Conservation (phyloP, 2,329 filamentous ascomycete genomes). For the Fusarium nanum region DNA sequence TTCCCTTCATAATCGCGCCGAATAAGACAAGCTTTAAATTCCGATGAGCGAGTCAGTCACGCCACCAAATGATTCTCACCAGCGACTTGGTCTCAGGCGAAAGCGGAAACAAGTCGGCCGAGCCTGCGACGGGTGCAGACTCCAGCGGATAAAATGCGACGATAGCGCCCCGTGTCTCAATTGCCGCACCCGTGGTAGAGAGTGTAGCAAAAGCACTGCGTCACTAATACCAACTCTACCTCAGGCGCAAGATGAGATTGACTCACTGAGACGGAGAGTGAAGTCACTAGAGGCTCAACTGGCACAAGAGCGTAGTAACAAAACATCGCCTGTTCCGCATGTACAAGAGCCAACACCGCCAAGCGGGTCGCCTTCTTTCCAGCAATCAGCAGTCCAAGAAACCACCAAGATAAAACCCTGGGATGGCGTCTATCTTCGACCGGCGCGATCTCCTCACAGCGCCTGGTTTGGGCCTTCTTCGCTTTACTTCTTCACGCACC, state of each 20-base stretch:
- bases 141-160: slow-evolving; percentile 31
- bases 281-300: slow-evolving; percentile 6
- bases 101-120: slow-evolving; percentile 31
- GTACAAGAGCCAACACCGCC: slow-evolving; percentile 14
- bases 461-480: slow-evolving; percentile 22
- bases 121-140: slow-evolving; percentile 24
- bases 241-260: slow-evolving; percentile 22
- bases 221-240: not conserved
- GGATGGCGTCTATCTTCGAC: slow-evolving; percentile 12
- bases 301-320: not conserved
- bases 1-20: too few species aligned
- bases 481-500: slow-evolving; percentile 23
- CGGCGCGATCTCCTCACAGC: slow-evolving; percentile 12
- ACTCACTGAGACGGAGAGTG: not conserved
- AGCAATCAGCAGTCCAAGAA: not conserved
- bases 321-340: fast-evolving
- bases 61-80: not conserved
- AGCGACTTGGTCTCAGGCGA: slow-evolving; percentile 7
- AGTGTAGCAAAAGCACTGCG: slow-evolving; percentile 1
- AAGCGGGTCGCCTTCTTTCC: not conserved
- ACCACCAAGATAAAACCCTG: not conserved
- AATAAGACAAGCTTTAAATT: not conserved
- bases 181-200: slow-evolving; percentile 6
- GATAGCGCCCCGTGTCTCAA: slow-evolving; percentile 22
- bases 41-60: not conserved